phyloP scores from a whole-genome alignment of 305 asterid genomes.

The Fraxinus dipetala region DNA sequence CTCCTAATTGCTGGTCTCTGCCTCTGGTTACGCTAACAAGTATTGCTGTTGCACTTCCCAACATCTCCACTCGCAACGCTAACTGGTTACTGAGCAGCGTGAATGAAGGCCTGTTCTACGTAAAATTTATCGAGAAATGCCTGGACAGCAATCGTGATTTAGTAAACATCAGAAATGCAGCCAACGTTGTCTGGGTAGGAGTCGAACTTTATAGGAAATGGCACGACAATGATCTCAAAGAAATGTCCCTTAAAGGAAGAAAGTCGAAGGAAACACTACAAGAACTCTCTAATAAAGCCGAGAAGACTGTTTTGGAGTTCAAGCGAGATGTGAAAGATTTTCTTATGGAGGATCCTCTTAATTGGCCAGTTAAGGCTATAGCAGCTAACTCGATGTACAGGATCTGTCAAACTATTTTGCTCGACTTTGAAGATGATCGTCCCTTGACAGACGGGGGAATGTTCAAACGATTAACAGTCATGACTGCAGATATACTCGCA shows the following conservation, averaged over 20 bases:
- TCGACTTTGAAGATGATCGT: not conserved
- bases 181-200: slow-evolving; percentile 32
- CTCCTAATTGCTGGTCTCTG: slow-evolving; percentile 37
- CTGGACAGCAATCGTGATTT: slow-evolving; percentile 20
- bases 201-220: slow-evolving; percentile 32
- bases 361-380: slow-evolving; percentile 37
- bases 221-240: slow-evolving; percentile 25
- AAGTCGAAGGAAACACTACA: slow-evolving; percentile 24
- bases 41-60: slow-evolving; percentile 29
- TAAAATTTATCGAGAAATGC: slow-evolving; percentile 27
- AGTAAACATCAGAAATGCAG: slow-evolving; percentile 27
- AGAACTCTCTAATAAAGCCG: slow-evolving; percentile 26
- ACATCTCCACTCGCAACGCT: not conserved
- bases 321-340: not conserved
- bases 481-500: slow-evolving; percentile 37
- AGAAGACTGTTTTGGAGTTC: slow-evolving; percentile 21
- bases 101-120: slow-evolving; percentile 25
- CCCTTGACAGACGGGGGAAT: slow-evolving; percentile 17
- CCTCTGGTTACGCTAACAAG: slow-evolving; percentile 34
- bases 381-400: slow-evolving; percentile 50
- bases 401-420: slow-evolving; percentile 28
- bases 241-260: not conserved
- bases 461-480: slow-evolving; percentile 14
- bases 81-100: slow-evolving; percentile 17
- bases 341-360: slow-evolving; percentile 28